Evolutionary conservation across 352 stramenopile genomes (phyloP), one percentile per base, ranked within the genome.

Genomic region (Pythium sukuiense): DNA sequence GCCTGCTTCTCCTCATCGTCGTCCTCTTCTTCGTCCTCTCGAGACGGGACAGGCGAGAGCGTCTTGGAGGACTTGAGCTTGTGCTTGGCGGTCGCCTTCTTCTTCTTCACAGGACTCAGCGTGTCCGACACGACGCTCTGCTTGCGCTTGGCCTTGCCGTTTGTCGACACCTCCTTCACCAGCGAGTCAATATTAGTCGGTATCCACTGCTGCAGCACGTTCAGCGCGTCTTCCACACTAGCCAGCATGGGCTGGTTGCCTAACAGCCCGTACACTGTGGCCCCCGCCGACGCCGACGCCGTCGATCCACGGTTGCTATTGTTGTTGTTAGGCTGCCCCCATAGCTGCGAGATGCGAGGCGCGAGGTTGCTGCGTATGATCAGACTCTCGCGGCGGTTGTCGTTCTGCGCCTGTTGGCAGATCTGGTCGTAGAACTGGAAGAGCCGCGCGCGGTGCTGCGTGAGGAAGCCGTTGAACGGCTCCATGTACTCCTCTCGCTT

Each of bases 351-450:
- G 55, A 92, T 76, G 1, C 83, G 77, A n/a, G 83, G 83, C 24
- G 73, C 70, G 3, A 70, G 55, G 45, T 91, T 88, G 74, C 79
- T 85, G 14, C 73, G 73, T 16, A 75, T 58, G 55, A 92, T 83
- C 33, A 81, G 46, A 67, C 83, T 92, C 20, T 92, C 83, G 50
- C 83, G 71, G 8, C 83, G 83, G 59, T 69, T 71, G 63, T 92
- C 83, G 29, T 81, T 80, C 53, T 84, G 76, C 1, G 81, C 73
- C 70, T 89, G 83, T 61, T 85, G 79, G 63, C 85, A 89, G 35
- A 94, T 71, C 48, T 86, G 79, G 33, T 94, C 85, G 63, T 95
- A 95, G 27, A 95, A 90, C 14, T 73, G 65, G 45, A 77, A 80
- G 20, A 95, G 73, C 37, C 77, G 78, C 16, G 74, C 49, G 3